Base-by-base conservation (phyloP, 192 early-diverging fungal genomes). In the Mortierella alpina region DNA sequence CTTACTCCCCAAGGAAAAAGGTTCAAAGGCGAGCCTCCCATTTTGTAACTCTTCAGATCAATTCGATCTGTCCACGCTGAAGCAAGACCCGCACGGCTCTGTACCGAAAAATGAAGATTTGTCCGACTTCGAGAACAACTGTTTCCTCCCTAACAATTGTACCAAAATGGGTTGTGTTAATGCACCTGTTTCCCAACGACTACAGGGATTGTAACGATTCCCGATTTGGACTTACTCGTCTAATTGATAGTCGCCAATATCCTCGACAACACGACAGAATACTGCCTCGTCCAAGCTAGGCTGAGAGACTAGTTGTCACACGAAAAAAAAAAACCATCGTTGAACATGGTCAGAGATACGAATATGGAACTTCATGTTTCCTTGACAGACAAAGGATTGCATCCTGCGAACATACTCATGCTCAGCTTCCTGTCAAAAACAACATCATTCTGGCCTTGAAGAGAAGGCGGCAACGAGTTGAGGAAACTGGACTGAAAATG, bases 231-330 rank as follows among this genome's bases (percentile, higher is more conserved):
- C 75, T 66, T 61, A 78, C 75, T 78, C 75, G 49, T 74, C 84
- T 22, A 89, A 59, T 56, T 90, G 86, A 54, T 85, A 85, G 9
- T 75, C 75, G 22, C 91, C 92, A 50, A 90, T 76, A 9, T 87
- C 82, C 22, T 83, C 75, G 18, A 83, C 42, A 6, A 89, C 81
- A 10, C 88, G 79, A 48, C 86, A 87, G 71, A 93, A 87, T 0
- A 93, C 90, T 9, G 91, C 88, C 57, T 89, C 84, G 42, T 91
- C 86, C 31, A 92, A 63, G 41, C 88, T 83, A 0, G 92, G 90
- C 17, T 70, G 63, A 20, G 76, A 72, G 10, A 89, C 88, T 87
- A 66, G 9, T n/a, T 67, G 55, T 5, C n/a, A 23, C 40, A n/a
- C n/a, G n/a, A n/a, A 47, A 31, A n/a, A 57, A 13, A 3, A 31